A percentile compares a stretch with the other conserved stretches of the same genome.
Evolutionary conservation across 768 basidiomycete genomes (phyloP).

Genomic region (Macrolepiota dolichaula): DNA sequence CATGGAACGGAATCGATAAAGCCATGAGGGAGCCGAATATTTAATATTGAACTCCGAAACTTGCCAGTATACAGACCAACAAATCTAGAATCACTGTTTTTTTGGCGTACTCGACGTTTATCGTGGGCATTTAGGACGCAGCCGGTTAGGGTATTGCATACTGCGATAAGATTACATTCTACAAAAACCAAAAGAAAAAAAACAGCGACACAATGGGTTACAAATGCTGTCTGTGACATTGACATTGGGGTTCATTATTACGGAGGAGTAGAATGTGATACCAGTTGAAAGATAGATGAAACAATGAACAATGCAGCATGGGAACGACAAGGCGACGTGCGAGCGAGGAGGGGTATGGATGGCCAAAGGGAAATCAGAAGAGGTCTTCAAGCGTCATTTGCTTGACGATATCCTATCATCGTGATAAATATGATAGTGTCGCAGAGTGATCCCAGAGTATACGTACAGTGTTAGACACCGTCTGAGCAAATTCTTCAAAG

Average conservation of each 20-base stretch:
- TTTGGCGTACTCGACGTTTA: no score
- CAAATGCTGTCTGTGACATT: neutral
- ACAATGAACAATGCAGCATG: neutral
- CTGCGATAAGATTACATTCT: slow-evolving; percentile 8
- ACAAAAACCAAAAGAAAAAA: slow-evolving; percentile 2
- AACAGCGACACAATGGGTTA: neutral
- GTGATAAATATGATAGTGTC: neutral
- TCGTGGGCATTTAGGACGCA: neutral
- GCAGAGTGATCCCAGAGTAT: neutral
- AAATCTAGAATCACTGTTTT: no score
- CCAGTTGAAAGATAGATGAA: neutral
- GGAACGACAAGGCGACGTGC: neutral
- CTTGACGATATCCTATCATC: slow-evolving; percentile 90
- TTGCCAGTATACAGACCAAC: no score
- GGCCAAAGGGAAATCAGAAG: slow-evolving; percentile 44
- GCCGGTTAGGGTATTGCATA: neutral
- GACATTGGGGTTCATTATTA: no score
- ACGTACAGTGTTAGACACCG: slow-evolving; percentile 94
- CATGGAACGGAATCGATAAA: neutral
- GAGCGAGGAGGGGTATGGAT: neutral
- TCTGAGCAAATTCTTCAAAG: slow-evolving; percentile 95
- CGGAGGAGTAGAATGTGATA: neutral
- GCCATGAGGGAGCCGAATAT: no score
- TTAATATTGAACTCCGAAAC: no score
- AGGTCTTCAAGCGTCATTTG: slow-evolving; percentile 97